A percentile compares a stretch with the other conserved stretches of the same genome.
phyloP scores from a whole-genome alignment of 75 land plant genomes.

The Isoetes taiwanensis region DNA sequence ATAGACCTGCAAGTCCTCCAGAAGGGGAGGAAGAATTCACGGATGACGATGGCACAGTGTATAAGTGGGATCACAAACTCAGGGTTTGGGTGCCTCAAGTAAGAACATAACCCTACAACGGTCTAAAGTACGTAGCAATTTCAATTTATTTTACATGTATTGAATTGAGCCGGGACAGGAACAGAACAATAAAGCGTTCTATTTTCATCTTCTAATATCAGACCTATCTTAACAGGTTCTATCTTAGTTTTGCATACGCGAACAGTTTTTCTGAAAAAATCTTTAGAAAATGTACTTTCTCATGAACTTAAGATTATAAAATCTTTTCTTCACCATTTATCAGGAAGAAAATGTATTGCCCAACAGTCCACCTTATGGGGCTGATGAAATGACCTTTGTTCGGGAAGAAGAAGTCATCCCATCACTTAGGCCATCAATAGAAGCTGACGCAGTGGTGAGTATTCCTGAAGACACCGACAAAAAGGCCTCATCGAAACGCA shows the following conservation, averaged over 20 bases:
- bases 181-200: too few species aligned
- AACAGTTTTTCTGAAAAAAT: too few species aligned
- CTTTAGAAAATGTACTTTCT: too few species aligned
- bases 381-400: conserved; percentile 66
- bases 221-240: too few species aligned
- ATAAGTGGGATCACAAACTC: conserved; percentile 65
- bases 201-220: too few species aligned
- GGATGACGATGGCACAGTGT: conserved; percentile 91
- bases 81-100: conserved; percentile 93
- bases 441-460: conserved; percentile 11
- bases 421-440: conserved; percentile 8
- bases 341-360: conserved; percentile 1
- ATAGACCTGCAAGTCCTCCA: conserved; percentile 47
- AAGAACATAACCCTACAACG: background rate
- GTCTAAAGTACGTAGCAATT: too few species aligned
- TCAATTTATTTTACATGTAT: too few species aligned
- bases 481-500: conserved; percentile 44
- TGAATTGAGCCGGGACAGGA: too few species aligned
- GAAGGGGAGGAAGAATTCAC: conserved; percentile 90
- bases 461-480: conserved; percentile 12
- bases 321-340: too few species aligned
- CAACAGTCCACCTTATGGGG: conserved; percentile 26
- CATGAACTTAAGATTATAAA: too few species aligned
- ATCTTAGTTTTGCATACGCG: too few species aligned
- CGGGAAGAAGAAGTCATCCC: conserved; percentile 75